phyloP scores from a whole-genome alignment of 805 yeast genomes.

The Lipomyces sp. region DNA sequence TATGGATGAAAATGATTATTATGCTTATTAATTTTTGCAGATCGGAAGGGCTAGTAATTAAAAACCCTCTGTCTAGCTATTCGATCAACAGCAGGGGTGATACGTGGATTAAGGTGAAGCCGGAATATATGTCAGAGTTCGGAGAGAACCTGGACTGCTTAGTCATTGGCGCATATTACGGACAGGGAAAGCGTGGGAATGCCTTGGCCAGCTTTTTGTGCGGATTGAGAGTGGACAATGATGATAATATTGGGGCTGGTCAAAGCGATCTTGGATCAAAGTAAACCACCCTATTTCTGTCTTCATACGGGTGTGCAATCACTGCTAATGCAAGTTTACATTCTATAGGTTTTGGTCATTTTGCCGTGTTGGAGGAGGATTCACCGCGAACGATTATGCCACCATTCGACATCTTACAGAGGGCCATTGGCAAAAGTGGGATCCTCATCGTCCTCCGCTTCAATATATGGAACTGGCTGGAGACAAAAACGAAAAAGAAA shows the following conservation, averaged over 20 bases:
- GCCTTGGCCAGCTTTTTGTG: constrained; percentile 58
- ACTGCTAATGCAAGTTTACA: background rate
- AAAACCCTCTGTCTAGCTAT: constrained; percentile 59
- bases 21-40: constrained; percentile 39
- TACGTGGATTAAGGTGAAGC: constrained; percentile 87
- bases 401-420: constrained; percentile 54
- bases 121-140: constrained; percentile 80
- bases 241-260: constrained; percentile 40
- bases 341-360: constrained; percentile 54
- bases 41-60: constrained; percentile 81
- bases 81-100: constrained; percentile 56
- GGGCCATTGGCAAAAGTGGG: constrained; percentile 57
- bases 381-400: constrained; percentile 59
- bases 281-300: background rate
- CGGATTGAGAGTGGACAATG: constrained; percentile 54
- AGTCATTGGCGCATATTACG: constrained; percentile 74
- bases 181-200: constrained; percentile 50
- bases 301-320: constrained; percentile 1
- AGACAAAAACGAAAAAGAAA: constrained; percentile 32
- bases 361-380: constrained; percentile 81
- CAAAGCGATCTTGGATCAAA: no score
- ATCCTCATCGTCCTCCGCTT: constrained; percentile 43
- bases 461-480: constrained; percentile 30
- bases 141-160: constrained; percentile 82
- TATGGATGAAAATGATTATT: background rate